Percentiles rank a stretch among this genome's conserved stretches.
Conservation (phyloP, 306 rosid species). For the Lupinus albus region DNA sequence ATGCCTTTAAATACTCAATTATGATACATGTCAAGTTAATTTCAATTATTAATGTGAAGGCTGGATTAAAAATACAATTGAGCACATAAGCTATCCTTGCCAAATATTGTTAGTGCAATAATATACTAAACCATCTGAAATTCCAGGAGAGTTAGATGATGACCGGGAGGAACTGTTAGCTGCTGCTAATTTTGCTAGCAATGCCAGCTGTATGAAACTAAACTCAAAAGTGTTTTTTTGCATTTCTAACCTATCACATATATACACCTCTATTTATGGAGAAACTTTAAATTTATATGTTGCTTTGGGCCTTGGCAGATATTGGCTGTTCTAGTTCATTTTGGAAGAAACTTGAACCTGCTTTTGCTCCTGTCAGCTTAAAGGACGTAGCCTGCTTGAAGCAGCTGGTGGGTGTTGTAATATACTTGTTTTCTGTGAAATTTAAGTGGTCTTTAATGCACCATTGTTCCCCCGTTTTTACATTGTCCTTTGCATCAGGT, state of each 20-base stretch:
- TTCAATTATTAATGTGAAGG: not conserved
- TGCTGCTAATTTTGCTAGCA: constrained; percentile 76
- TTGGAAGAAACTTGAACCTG: constrained; percentile 79
- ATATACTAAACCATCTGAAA: constrained; percentile 39
- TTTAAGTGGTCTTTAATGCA: constrained; percentile 36
- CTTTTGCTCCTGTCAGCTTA: constrained; percentile 61
- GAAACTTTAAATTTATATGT: constrained; percentile 10
- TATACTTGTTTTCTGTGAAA: constrained; percentile 32
- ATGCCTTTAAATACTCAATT: constrained; percentile 20
- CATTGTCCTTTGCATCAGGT: constrained; percentile 51
- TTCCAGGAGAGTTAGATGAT: constrained; percentile 70
- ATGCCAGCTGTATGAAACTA: constrained; percentile 65
- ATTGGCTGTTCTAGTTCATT: constrained; percentile 69
- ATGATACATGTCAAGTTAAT: constrained; percentile 4
- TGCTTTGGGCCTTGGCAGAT: constrained; percentile 51
- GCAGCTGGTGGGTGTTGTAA: constrained; percentile 62
- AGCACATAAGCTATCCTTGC: constrained; percentile 11
- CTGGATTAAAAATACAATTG: not conserved
- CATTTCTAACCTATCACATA: constrained; percentile 12
- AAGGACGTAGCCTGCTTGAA: constrained; percentile 59
- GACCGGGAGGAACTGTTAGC: constrained; percentile 70
- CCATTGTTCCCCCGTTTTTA: constrained; percentile 13
- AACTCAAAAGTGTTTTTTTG: constrained; percentile 31
- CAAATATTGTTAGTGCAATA: constrained; percentile 22
- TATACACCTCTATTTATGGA: constrained; percentile 15